phyloP scores from a whole-genome alignment of 768 basidiomycete species.

The Tephrocybe sp. region DNA sequence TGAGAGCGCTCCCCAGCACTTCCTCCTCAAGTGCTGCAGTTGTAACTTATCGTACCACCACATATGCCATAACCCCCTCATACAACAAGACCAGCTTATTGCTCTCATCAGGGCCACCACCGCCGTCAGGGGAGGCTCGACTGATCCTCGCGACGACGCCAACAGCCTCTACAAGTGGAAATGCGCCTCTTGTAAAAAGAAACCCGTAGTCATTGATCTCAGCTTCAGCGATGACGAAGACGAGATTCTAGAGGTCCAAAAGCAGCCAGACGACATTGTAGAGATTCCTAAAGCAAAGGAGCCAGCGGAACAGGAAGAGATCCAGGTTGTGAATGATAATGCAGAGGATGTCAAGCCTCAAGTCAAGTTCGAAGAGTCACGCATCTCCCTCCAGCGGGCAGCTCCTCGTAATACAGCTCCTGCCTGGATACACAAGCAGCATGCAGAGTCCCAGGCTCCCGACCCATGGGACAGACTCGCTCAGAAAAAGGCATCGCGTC shows the following conservation, averaged over 20 bases:
- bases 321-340: background rate
- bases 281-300: background rate
- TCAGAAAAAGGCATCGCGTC: background rate
- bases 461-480: slow-evolving; percentile 11
- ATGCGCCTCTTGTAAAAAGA: no score
- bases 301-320: background rate
- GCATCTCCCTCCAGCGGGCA: background rate
- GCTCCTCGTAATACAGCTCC: slow-evolving; percentile 15
- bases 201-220: slow-evolving; percentile 6
- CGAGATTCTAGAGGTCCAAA: background rate
- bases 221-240: slow-evolving; percentile 8
- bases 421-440: slow-evolving; percentile 17
- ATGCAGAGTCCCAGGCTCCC: background rate
- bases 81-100: slow-evolving; percentile 32
- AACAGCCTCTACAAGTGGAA: slow-evolving; percentile 19
- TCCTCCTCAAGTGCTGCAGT: slow-evolving; percentile 36
- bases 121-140: slow-evolving; percentile 4
- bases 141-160: slow-evolving; percentile 10
- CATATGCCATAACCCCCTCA: slow-evolving; percentile 35
- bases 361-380: slow-evolving; percentile 4
- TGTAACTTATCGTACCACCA: slow-evolving; percentile 36
- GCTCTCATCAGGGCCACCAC: slow-evolving; percentile 25
- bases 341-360: background rate
- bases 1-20: slow-evolving; percentile 24
- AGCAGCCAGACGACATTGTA: background rate